These are phyloP conservation scores for Hypsizygus ulmarius DNA, from an alignment of 1,284 basidiomycete genomes.

Conservation along the genomic window DNA sequence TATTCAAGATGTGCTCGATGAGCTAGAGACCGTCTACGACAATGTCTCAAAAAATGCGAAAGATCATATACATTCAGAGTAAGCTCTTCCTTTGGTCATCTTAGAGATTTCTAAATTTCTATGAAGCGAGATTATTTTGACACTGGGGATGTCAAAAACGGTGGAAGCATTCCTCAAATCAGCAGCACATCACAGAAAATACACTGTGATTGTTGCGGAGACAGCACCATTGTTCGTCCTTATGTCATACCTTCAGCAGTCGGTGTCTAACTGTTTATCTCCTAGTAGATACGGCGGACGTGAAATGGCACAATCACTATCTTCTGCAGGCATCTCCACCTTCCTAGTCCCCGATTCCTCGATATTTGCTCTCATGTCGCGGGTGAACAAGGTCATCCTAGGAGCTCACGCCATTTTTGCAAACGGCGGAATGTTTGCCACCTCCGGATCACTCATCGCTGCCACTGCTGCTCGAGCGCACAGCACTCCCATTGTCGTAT, in stretches of 20 bases:
- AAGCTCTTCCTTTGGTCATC: conserved; percentile 29
- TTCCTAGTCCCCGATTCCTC: conserved; percentile 95
- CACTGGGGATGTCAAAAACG: conserved; percentile 91
- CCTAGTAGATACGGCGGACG: conserved; percentile 74
- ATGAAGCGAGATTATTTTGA: conserved; percentile 90
- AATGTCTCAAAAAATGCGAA: conserved; percentile 92
- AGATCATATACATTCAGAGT: conserved; percentile 98
- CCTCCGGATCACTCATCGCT: conserved; percentile 81
- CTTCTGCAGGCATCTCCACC: conserved; percentile 82
- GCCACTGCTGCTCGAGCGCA: conserved; percentile 91
- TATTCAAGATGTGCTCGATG: conserved; percentile 92
- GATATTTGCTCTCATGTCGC: conserved; percentile 94
- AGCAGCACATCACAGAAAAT: conserved; percentile 88
- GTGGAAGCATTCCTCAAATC: conserved; percentile 93
- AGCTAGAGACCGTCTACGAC: conserved; percentile 94
- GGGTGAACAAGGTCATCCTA: conserved; percentile 94
- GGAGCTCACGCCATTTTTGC: conserved; percentile 93
- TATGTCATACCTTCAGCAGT: conserved; percentile 13
- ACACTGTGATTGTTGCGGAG: conserved; percentile 95
- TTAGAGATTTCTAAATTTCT: conserved; percentile 3
- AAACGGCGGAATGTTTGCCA: conserved; percentile 92
- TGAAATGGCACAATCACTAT: conserved; percentile 79
- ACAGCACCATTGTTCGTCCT: conserved; percentile 83
- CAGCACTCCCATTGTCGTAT: conserved; percentile 91
- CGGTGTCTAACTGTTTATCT: conserved; percentile 11